Base-by-base conservation (phyloP, 1,284 basidiomycete genomes). In the Sanguinoderma infundibulare region DNA sequence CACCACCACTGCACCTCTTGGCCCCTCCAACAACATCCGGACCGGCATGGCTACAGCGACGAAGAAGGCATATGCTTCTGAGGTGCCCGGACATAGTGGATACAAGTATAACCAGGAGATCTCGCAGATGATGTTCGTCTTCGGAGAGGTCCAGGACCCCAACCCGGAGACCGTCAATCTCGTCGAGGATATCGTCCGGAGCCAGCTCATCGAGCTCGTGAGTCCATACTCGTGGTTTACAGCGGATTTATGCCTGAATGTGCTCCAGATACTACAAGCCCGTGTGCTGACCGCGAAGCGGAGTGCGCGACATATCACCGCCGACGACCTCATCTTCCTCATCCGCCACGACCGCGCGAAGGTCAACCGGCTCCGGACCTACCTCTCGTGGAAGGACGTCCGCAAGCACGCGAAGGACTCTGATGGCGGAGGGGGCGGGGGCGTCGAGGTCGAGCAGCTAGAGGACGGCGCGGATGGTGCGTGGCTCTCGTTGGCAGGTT, bases 331-430 rank as follows among this genome's bases (percentile, higher is more conserved):
- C 36, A 39, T 53, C 51, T 39, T 39, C 36, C 35, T 53, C 51
- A 39, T 98, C 71, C 89, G 97, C 9, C 93, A 98, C 71, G 97
- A 98, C 77, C 83, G 94, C 64, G 93, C 92, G 22, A 98, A 98
- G 76, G 94, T 98, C 62, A 98, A 98, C 75, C 84, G 97, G 24
- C 80, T 98, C n/a, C 79, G 94, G 28, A 98, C 95, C 9, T 98
- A 98, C 72, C 84, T 99, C n/a, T 94, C 92, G 0, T 98, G 97
- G 96, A 98, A 98, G 73, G 97, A 42, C 67, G 96, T 98, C 7
- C 86, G 97, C 17, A 98, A 98, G 72, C 93, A 95, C 67, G 95
- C 95, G 7, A 98, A 98, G 72, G 94, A 42, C 40, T 42, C 40
- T 20, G 40, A 89, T 53, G 91, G 87, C 9, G 89, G 90, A 61